These are phyloP conservation scores for Leccinum obscurum DNA, from an alignment of 768 basidiomycete species.

Conservation along the genomic window DNA sequence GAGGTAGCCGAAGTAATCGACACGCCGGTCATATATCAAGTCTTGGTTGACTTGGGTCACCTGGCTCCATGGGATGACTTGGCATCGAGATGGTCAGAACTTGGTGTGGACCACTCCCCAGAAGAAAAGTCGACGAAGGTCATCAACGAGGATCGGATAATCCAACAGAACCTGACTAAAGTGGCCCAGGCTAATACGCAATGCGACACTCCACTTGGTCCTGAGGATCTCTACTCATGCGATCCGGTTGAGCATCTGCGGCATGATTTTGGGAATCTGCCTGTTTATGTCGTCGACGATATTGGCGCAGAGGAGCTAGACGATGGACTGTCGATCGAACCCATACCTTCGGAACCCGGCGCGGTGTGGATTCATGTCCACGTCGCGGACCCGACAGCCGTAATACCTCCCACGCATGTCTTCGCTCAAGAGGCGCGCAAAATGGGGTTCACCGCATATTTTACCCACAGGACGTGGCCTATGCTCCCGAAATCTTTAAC, in stretches of 20 bases:
- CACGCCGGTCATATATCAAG: slow-evolving; percentile 36
- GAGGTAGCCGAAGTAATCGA: slow-evolving; percentile 36
- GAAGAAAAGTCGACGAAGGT: slow-evolving; percentile 33
- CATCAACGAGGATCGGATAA: slow-evolving; percentile 32
- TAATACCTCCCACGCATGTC: slow-evolving; percentile 69
- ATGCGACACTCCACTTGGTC: slow-evolving; percentile 45
- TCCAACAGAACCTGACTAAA: slow-evolving; percentile 21
- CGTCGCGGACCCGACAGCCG: slow-evolving; percentile 86
- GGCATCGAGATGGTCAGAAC: slow-evolving; percentile 38
- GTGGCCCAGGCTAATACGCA: slow-evolving; percentile 5
- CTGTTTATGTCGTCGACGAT: slow-evolving; percentile 89
- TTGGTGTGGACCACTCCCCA: slow-evolving; percentile 28
- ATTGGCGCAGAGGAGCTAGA: slow-evolving; percentile 80
- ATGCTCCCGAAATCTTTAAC: slow-evolving; percentile 70
- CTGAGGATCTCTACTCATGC: slow-evolving; percentile 59
- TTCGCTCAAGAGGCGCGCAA: slow-evolving; percentile 58
- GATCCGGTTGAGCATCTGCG: slow-evolving; percentile 74
- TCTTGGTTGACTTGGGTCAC: slow-evolving; percentile 72
- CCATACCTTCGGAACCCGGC: slow-evolving; percentile 56
- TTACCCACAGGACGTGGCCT: slow-evolving; percentile 59
- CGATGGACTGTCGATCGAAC: slow-evolving; percentile 87
- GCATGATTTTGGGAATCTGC: slow-evolving; percentile 81
- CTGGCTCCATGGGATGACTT: slow-evolving; percentile 82
- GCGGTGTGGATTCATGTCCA: slow-evolving; percentile 85
- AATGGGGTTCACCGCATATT: slow-evolving; percentile 59